These are phyloP conservation scores for Daldinia concentrica DNA, from an alignment of 495 filamentous ascomycete species.

Conservation along the genomic window DNA sequence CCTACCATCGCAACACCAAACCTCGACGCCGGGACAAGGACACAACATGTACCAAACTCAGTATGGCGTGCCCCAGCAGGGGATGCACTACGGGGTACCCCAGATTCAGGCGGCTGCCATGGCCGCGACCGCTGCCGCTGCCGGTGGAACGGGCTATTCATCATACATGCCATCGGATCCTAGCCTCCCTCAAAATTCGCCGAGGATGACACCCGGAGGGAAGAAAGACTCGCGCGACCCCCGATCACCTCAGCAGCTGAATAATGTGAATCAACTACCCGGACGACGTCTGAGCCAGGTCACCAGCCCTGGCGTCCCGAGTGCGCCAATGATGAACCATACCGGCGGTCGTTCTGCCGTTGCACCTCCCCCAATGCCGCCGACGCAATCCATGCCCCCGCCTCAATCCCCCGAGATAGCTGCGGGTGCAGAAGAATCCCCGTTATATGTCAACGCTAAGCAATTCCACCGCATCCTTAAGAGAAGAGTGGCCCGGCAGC, in stretches of 20 bases:
- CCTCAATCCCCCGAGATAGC: conserved; percentile 87
- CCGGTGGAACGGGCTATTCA: conserved; percentile 64
- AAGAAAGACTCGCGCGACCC: conserved; percentile 69
- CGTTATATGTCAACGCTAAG: conserved; percentile 97
- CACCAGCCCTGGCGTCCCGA: conserved; percentile 68
- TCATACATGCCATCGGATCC: conserved; percentile 64
- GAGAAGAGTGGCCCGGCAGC: conserved; percentile 89
- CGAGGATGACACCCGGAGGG: conserved; percentile 61
- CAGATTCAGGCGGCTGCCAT: conserved; percentile 71
- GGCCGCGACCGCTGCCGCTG: conserved; percentile 74
- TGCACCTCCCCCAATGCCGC: conserved; percentile 57
- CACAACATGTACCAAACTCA: conserved; percentile 68
- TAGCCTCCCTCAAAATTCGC: conserved; percentile 66
- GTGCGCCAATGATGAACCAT: conserved; percentile 67
- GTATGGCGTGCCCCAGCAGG: conserved; percentile 65
- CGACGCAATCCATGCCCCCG: conserved; percentile 61
- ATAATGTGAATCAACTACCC: conserved; percentile 56
- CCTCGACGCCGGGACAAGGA: conserved; percentile 60
- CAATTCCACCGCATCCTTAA: conserved; percentile 98
- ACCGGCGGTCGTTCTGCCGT: conserved; percentile 52
- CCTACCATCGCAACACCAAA: conserved; percentile 67
- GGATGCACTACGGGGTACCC: conserved; percentile 70
- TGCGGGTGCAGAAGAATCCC: conserved; percentile 87
- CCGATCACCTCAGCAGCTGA: conserved; percentile 70
- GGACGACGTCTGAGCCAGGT: conserved; percentile 70